Base-by-base conservation (phyloP, 2,329 filamentous ascomycete species). In the Sarocladiaceae sp. region DNA sequence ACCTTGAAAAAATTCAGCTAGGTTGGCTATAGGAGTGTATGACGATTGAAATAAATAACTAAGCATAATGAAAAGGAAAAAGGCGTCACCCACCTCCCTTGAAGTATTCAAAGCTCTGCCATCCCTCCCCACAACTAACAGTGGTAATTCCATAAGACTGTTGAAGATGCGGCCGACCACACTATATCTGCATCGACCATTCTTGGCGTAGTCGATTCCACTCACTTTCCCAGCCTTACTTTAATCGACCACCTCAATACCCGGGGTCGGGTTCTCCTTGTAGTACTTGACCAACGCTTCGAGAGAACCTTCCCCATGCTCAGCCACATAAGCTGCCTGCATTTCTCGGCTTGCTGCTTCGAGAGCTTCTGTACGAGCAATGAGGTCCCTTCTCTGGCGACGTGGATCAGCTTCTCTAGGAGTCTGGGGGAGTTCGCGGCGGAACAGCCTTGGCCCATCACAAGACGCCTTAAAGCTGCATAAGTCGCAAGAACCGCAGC, bases 401-500 rank as follows among this genome's bases (percentile, higher is more conserved):
- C 11, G 6, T 7, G 32, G 32, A 7, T 18, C 32, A 18, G 32
- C 32, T 12, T 16, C 32, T 15, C 16, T 33, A 15, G 11, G 32
- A 18, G 9, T 33, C 32, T 33, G 32, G 9, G 16, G 32, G 32
- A n/a, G 11, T 15, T 33, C 32, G 32, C 32, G 32, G 32, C 32
- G 32, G 32, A 33, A 33, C 11, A 33, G 9, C 32, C 16, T 33
- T 7, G 11, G 32, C 16, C 32, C 32, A 33, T 18, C 16, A 16
- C 32, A 33, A 15, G 9, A 33, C 32, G 32, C 9, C 11, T 18
- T 12, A 15, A 33, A 33, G 16, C 16, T 15, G 32, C 32, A 33
- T 15, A 33, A 16, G 9, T 33, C 16, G 16, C 32, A 33, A 15
- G 32, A 33, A 18, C 32, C 32, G 32, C 32, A 47, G 40, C 45